Percentiles rank a stretch among this genome's conserved stretches.
phyloP scores from a whole-genome alignment of 305 asterid genomes.

The Euphrasia arctica region DNA sequence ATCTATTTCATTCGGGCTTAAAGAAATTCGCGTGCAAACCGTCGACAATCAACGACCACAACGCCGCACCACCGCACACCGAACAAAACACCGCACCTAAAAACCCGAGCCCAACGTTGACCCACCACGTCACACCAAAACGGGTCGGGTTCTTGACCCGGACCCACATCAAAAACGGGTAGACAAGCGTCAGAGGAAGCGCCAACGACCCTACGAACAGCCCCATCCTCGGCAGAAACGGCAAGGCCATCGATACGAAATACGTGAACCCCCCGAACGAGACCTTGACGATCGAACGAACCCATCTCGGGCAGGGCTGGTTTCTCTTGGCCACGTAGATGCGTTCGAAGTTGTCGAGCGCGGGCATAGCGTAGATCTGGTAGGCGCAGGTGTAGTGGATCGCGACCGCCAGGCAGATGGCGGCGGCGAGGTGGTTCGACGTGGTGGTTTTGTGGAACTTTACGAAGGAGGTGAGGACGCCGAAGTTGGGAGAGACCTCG shows the following conservation, averaged over 20 bases:
- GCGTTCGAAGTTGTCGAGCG: slow-evolving; percentile 53
- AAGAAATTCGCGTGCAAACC: slow-evolving; percentile 71
- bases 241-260: slow-evolving; percentile 50
- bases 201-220: slow-evolving; percentile 47
- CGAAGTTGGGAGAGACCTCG: slow-evolving; percentile 34
- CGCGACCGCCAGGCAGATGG: slow-evolving; percentile 33
- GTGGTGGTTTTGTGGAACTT: slow-evolving; percentile 29
- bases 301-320: slow-evolving; percentile 48
- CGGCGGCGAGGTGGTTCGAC: slow-evolving; percentile 36
- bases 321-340: slow-evolving; percentile 41
- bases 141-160: slow-evolving; percentile 45
- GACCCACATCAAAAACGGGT: slow-evolving; percentile 78
- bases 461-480: slow-evolving; percentile 33
- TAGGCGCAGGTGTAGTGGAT: slow-evolving; percentile 48
- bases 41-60: slow-evolving; percentile 45
- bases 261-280: slow-evolving; percentile 55
- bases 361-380: slow-evolving; percentile 65
- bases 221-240: slow-evolving; percentile 56
- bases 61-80: slow-evolving; percentile 30
- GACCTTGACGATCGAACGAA: slow-evolving; percentile 38
- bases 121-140: slow-evolving; percentile 39
- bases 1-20: slow-evolving; percentile 31
- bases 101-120: slow-evolving; percentile 49
- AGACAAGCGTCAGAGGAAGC: slow-evolving; percentile 49
- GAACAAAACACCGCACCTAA: slow-evolving; percentile 35